A percentile compares a stretch with the other conserved stretches of the same genome.
Evolutionary conservation across 1,284 basidiomycete genomes (phyloP).

Genomic region (Neolentinus lepideus): DNA sequence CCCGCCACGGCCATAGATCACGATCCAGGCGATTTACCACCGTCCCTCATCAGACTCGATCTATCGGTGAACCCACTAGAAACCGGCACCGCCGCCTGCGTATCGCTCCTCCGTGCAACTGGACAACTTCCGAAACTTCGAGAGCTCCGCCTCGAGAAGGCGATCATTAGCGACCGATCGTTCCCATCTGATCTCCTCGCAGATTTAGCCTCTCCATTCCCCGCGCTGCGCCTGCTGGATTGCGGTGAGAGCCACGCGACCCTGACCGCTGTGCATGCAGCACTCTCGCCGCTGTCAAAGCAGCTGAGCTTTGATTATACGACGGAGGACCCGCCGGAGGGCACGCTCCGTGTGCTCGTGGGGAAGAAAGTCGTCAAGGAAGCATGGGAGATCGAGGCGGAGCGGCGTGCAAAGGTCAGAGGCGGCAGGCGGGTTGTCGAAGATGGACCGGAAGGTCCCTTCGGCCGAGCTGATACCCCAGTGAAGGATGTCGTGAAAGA

Average conservation of each 20-base stretch:
- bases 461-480: conserved; percentile 1
- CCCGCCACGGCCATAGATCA: conserved; percentile 45
- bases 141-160: conserved; percentile 47
- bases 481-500: conserved; percentile 67
- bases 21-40: conserved; percentile 18
- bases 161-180: conserved; percentile 52
- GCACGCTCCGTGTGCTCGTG: conserved; percentile 47
- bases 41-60: conserved; percentile 24
- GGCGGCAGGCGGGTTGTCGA: conserved; percentile 6
- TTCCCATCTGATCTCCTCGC: conserved; percentile 39
- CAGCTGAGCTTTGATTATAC: conserved; percentile 47
- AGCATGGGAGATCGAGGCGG: conserved; percentile 69
- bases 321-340: conserved; percentile 42
- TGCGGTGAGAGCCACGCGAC: conserved; percentile 56
- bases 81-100: conserved; percentile 9
- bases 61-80: conserved; percentile 33
- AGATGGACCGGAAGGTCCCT: too few species aligned
- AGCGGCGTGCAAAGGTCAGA: conserved; percentile 36
- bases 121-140: conserved; percentile 44
- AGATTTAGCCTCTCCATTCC: conserved; percentile 29
- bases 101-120: conserved; percentile 38
- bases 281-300: conserved; percentile 31
- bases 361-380: conserved; percentile 67
- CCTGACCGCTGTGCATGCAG: conserved; percentile 32
- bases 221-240: conserved; percentile 48